These are phyloP conservation scores for Verticillium isaacii DNA, from an alignment of 2,329 filamentous ascomycete genomes.

Conservation along the genomic window DNA sequence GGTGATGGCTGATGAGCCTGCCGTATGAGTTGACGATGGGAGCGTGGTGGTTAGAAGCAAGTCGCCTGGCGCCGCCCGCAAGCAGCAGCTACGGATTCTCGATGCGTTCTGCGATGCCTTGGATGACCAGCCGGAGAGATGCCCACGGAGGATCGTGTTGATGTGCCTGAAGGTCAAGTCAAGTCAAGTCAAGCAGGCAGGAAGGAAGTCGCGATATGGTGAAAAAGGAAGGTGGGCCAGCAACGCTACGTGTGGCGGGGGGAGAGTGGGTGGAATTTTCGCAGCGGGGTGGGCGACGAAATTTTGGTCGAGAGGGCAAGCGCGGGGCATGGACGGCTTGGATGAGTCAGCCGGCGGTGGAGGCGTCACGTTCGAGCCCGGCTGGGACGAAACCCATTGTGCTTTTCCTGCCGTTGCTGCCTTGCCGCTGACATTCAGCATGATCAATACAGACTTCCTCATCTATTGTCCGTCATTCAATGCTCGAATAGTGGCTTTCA, in stretches of 20 bases:
- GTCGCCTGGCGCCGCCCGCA: too few species aligned
- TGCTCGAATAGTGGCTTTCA: too few species aligned
- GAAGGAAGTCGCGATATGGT: background rate
- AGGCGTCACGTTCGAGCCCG: background rate
- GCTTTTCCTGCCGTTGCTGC: background rate
- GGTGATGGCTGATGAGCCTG: too few species aligned
- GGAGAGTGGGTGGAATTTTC: background rate
- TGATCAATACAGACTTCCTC: too few species aligned
- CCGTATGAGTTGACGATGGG: too few species aligned
- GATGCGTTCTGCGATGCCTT: too few species aligned
- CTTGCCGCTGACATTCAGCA: too few species aligned
- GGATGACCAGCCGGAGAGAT: too few species aligned
- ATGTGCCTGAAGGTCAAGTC: background rate
- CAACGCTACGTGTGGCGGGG: background rate
- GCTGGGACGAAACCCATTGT: background rate
- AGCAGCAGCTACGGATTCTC: too few species aligned
- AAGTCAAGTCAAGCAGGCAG: background rate
- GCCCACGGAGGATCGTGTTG: too few species aligned
- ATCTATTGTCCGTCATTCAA: background rate
- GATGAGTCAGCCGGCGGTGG: slow-evolving; percentile 7
- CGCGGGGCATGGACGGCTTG: background rate
- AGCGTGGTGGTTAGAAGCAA: too few species aligned
- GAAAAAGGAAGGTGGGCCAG: background rate
- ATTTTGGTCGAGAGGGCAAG: slow-evolving; percentile 1
- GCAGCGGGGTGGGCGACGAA: slow-evolving; percentile 1